Evolutionary conservation across 2,329 filamentous ascomycete genomes (phyloP).

Genomic region (Atkinsonella hypoxylon): DNA sequence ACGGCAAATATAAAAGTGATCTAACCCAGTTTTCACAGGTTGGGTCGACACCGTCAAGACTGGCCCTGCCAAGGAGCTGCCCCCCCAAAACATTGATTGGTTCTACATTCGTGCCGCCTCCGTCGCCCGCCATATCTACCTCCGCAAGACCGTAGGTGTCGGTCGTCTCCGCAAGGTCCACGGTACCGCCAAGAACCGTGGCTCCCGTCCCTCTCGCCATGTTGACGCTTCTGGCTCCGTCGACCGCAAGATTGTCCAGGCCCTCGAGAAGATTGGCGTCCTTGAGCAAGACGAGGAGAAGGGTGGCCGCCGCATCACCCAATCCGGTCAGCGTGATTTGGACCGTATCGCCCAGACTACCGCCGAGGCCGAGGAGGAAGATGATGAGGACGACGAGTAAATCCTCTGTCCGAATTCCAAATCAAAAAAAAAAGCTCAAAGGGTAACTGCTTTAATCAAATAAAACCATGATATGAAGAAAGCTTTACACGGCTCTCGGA

Average conservation of each 20-base stretch:
- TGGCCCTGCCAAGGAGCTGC: slow-evolving; percentile 89
- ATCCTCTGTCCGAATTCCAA: slow-evolving; percentile 10
- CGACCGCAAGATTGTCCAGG: slow-evolving; percentile 95
- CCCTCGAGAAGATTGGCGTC: slow-evolving; percentile 98
- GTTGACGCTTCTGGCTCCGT: slow-evolving; percentile 90
- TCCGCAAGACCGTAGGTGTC: slow-evolving; percentile 98
- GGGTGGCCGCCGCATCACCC: slow-evolving; percentile 95
- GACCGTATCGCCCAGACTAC: slow-evolving; percentile 85
- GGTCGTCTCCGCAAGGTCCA: slow-evolving; percentile 95
- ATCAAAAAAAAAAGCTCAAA: background rate
- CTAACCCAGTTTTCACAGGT: slow-evolving; percentile 37
- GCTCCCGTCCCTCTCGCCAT: slow-evolving; percentile 82
- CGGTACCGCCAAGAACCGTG: slow-evolving; percentile 95
- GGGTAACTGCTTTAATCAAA: background rate
- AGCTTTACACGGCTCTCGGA: background rate
- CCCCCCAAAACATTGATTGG: slow-evolving; percentile 98
- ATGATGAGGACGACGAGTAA: slow-evolving; percentile 56
- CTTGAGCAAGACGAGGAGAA: slow-evolving; percentile 97
- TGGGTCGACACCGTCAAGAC: slow-evolving; percentile 99
- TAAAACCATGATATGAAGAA: background rate
- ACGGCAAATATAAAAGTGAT: too few relatives aligned
- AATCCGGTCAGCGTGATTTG: slow-evolving; percentile 97
- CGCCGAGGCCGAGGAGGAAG: slow-evolving; percentile 58
- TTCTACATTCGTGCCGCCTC: slow-evolving; percentile 84
- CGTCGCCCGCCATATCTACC: slow-evolving; percentile 96